These are phyloP conservation scores for Boletus coccyginus DNA, from an alignment of 768 basidiomycete species.

Conservation along the genomic window DNA sequence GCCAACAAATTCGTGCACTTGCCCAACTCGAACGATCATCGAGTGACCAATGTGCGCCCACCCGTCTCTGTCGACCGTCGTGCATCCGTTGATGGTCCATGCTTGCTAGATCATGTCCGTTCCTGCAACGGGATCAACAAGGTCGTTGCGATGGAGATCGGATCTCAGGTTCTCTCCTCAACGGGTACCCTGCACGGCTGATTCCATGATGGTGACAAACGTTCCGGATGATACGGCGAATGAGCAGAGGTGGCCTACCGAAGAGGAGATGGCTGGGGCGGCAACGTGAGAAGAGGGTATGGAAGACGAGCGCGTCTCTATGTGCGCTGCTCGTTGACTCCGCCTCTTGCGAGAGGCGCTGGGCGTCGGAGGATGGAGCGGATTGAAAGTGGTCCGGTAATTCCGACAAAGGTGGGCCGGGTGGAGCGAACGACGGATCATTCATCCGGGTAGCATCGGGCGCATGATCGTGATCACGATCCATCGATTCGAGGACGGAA, in stretches of 20 bases:
- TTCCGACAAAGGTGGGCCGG: conserved; percentile 12
- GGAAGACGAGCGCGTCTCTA: conserved; percentile 50
- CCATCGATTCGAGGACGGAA: conserved; percentile 66
- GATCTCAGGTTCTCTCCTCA: conserved; percentile 68
- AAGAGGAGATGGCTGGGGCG: conserved; percentile 80
- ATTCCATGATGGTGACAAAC: conserved; percentile 85
- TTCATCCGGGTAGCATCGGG: conserved; percentile 79
- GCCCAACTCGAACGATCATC: conserved; percentile 86
- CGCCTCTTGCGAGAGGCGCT: conserved; percentile 51
- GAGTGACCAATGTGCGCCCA: conserved; percentile 65
- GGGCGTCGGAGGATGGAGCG: conserved; percentile 25
- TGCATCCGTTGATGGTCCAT: neutral
- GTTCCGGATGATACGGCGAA: conserved; percentile 87
- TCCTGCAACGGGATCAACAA: conserved; percentile 38
- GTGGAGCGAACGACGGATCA: conserved; percentile 68
- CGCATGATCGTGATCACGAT: conserved; percentile 70
- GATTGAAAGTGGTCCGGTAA: neutral
- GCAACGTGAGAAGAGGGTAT: conserved; percentile 17
- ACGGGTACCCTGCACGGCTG: conserved; percentile 61
- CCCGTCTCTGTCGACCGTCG: neutral
- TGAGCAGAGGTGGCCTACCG: conserved; percentile 98
- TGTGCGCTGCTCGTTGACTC: conserved; percentile 80
- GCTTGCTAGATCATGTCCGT: conserved; percentile 65
- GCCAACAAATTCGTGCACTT: conserved; percentile 86
- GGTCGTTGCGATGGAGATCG: conserved; percentile 51